Conservation (phyloP, 176 grass and related monocot species). For the Chrysopogon serrulatus region DNA sequence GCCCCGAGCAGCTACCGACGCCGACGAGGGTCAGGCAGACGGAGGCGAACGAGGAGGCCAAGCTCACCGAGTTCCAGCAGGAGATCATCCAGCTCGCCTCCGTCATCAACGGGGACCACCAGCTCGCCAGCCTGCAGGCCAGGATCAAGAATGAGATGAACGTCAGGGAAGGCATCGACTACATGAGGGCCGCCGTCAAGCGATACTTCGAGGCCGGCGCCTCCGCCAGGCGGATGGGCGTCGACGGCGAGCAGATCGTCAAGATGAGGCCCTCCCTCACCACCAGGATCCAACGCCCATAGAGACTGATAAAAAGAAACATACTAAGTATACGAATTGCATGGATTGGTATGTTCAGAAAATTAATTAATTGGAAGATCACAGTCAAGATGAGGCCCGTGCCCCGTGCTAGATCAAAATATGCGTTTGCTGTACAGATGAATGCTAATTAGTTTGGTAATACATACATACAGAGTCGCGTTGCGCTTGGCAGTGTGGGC, state of each 20-base stretch:
- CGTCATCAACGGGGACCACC: conserved; percentile 84
- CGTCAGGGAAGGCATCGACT: conserved; percentile 83
- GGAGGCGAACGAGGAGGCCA: conserved; percentile 89
- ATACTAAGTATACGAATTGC: background rate
- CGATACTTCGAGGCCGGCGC: conserved; percentile 80
- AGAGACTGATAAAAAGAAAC: background rate
- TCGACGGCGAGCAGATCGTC: conserved; percentile 78
- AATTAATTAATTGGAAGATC: background rate
- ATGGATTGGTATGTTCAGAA: background rate
- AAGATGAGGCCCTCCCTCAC: conserved; percentile 96
- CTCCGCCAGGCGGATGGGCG: conserved; percentile 68
- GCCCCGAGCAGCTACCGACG: conserved; percentile 79
- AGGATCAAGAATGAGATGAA: conserved; percentile 62
- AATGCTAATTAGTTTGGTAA: background rate
- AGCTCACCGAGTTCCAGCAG: conserved; percentile 88
- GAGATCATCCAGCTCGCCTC: conserved; percentile 86
- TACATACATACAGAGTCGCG: conserved; percentile 1
- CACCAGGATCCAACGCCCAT: conserved; percentile 48
- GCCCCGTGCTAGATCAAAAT: background rate
- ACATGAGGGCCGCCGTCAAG: conserved; percentile 52
- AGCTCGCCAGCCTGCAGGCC: conserved; percentile 61
- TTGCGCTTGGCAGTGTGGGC: too few species aligned
- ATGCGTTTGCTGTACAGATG: background rate
- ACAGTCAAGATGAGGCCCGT: conserved; percentile 10
- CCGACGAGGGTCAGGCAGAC: conserved; percentile 57